Base-by-base conservation (phyloP, 2,329 filamentous ascomycete genomes). In the Cladophialophora immunda region DNA sequence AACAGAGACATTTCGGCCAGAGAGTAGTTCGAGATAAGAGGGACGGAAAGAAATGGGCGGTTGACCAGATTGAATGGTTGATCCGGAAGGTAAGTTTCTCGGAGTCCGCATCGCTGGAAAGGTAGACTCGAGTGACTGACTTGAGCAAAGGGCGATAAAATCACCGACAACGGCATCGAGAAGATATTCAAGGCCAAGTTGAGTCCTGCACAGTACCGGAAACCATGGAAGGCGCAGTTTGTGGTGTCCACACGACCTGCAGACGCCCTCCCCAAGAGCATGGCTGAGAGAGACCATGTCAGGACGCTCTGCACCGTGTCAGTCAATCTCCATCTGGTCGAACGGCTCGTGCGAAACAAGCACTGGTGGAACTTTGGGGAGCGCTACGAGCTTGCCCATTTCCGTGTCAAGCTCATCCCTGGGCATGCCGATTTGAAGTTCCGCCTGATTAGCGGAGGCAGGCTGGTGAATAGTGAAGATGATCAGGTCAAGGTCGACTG, bases 51-150 rank as follows among this genome's bases (percentile, higher is more conserved):
- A 73, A 69, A 32, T 79, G 75, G 56, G 78, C 75, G 1, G 54
- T 74, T 6, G 68, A 77, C 25, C 76, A 78, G 66, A 74, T 80
- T 9, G 74, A 78, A 54, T 79, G 78, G 78, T 69, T 79, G 41
- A 72, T 79, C 13, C 66, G 72, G 32, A 72, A 77, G 74, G 75
- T 77, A 71, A 22, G 56, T 19, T 19, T 32, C 36, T 38, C 53
- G 4, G 11, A 15, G 3, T 52, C 6, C n/a, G 11, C 17, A 32
- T 25, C 27, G 25, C 2, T 58, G 15, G 25, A 19, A 36, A 38
- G 11, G 17, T 19, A 34, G 6, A 1, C 11, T 19, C 34, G 9
- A 19, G 17, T 22, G 19, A 58, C 27, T 34, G 19, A 47, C 11
- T 15, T 3, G 17, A 34, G 52, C n/a, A 1, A n/a, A 65, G 57